Evolutionary conservation across 306 rosid genomes (phyloP).

Genomic region (Quercus engelmannii): DNA sequence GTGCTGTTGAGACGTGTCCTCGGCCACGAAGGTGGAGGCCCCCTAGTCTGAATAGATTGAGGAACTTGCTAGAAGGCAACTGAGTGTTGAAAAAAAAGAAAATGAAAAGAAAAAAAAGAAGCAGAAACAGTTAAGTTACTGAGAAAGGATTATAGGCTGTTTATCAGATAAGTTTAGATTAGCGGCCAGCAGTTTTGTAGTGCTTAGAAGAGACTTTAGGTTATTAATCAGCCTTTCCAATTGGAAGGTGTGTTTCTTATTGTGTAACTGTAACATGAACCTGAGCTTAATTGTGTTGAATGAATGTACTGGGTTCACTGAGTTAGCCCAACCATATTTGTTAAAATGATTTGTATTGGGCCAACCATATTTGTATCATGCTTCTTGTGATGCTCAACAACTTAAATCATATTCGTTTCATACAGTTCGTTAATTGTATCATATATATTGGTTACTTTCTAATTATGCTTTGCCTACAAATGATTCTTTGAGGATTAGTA

Average conservation of each 20-base stretch:
- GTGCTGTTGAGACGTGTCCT: constrained; percentile 40
- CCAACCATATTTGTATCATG: too few species aligned
- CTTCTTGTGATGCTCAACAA: too few species aligned
- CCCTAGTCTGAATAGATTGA: constrained; percentile 45
- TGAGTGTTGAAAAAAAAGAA: constrained; percentile 28
- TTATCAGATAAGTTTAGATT: constrained; percentile 39
- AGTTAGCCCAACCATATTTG: too few species aligned
- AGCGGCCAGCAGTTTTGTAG: constrained; percentile 70
- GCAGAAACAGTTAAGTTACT: constrained; percentile 9
- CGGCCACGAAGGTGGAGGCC: constrained; percentile 55
- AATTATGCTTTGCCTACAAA: too few species aligned
- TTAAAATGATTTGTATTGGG: too few species aligned
- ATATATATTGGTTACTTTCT: too few species aligned
- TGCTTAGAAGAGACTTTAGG: constrained; percentile 35
- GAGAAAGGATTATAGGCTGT: constrained; percentile 42
- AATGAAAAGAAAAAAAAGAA: neutral
- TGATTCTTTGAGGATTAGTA: too few species aligned
- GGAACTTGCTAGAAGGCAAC: constrained; percentile 57
- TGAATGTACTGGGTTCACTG: too few species aligned
- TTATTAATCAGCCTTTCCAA: neutral
- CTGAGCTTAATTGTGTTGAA: constrained; percentile 31
- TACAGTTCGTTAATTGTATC: too few species aligned
- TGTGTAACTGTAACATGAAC: constrained; percentile 14
- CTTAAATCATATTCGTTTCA: too few species aligned
- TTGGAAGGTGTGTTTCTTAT: constrained; percentile 8